Conservation (phyloP, 2,329 filamentous ascomycete species). For the Parastagonospora avenae region DNA sequence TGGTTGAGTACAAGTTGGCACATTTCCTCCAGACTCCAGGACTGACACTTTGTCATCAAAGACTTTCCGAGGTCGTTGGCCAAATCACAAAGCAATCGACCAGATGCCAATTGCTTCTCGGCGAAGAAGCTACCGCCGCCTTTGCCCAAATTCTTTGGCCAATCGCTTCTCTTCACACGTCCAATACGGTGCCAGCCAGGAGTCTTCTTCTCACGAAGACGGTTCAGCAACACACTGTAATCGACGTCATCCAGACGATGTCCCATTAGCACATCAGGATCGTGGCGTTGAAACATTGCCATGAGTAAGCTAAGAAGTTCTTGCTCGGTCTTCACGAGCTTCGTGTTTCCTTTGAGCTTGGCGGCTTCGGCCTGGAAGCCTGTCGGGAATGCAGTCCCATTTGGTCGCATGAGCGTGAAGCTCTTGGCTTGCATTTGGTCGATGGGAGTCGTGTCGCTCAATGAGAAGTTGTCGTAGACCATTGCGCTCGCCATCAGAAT, state of each 20-base stretch:
- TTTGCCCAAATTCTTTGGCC: slow-evolving; percentile 86
- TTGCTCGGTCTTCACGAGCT: slow-evolving; percentile 80
- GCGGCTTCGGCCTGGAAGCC: slow-evolving; percentile 82
- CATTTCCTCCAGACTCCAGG: slow-evolving; percentile 98
- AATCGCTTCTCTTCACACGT: slow-evolving; percentile 78
- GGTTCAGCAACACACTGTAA: slow-evolving; percentile 85
- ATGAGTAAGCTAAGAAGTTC: slow-evolving; percentile 88
- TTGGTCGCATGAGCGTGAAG: slow-evolving; percentile 88
- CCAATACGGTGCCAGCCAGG: slow-evolving; percentile 95
- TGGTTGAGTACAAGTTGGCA: slow-evolving; percentile 85
- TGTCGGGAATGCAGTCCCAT: slow-evolving; percentile 75
- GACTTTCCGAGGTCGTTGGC: slow-evolving; percentile 98
- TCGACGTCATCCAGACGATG: slow-evolving; percentile 98
- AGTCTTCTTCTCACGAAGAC: slow-evolving; percentile 87
- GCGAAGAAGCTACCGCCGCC: slow-evolving; percentile 89
- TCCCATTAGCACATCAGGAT: slow-evolving; percentile 92
- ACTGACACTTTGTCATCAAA: slow-evolving; percentile 95
- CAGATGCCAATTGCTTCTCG: slow-evolving; percentile 86
- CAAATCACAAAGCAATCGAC: slow-evolving; percentile 88
- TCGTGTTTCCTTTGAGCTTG: slow-evolving; percentile 76
- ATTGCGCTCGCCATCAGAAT: slow-evolving; percentile 89
- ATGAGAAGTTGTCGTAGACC: slow-evolving; percentile 86
- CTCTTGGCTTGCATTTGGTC: slow-evolving; percentile 88
- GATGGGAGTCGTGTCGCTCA: slow-evolving; percentile 85
- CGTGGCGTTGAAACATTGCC: slow-evolving; percentile 82